Conservation (phyloP, 2,329 filamentous ascomycete species). For the Didymella arachidicola region DNA sequence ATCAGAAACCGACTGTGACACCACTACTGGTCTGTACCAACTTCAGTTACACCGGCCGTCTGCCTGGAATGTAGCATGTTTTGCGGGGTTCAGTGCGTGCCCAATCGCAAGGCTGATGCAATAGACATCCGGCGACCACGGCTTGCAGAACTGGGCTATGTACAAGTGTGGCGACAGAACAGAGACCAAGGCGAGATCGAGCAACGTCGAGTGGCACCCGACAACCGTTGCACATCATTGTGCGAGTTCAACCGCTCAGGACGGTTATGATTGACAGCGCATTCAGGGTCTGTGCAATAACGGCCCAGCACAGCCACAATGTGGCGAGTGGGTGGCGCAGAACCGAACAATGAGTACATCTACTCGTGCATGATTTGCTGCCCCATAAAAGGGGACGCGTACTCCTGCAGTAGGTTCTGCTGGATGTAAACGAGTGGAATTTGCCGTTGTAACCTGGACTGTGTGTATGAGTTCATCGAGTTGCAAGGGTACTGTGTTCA, state of each 20-base stretch:
- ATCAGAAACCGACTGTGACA: slow-evolving; percentile 13
- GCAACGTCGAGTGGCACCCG: slow-evolving; percentile 27
- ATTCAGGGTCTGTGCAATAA: slow-evolving; percentile 23
- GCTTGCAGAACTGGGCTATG: slow-evolving; percentile 25
- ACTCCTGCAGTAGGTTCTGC: slow-evolving; percentile 24
- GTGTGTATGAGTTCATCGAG: slow-evolving; percentile 19
- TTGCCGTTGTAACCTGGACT: slow-evolving; percentile 19
- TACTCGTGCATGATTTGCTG: slow-evolving; percentile 12
- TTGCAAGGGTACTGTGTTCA: slow-evolving; percentile 4
- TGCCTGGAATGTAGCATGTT: slow-evolving; percentile 15
- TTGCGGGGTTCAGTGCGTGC: slow-evolving; percentile 17
- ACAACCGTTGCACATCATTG: slow-evolving; percentile 27
- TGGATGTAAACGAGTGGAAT: slow-evolving; percentile 3
- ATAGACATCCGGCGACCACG: slow-evolving; percentile 28
- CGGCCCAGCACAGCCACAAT: slow-evolving; percentile 10
- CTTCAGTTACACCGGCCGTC: slow-evolving; percentile 20
- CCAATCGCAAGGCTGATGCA: slow-evolving; percentile 27
- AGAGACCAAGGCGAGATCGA: slow-evolving; percentile 24
- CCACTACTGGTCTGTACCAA: slow-evolving; percentile 18
- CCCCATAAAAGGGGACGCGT: slow-evolving; percentile 30
- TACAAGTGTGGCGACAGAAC: slow-evolving; percentile 46
- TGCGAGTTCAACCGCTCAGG: slow-evolving; percentile 23
- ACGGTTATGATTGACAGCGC: slow-evolving; percentile 30
- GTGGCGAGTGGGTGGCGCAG: slow-evolving; percentile 6
- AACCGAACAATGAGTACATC: slow-evolving; percentile 6